phyloP scores from a whole-genome alignment of 164 flowering plant genomes.

The Chloranthus sessilifolius region DNA sequence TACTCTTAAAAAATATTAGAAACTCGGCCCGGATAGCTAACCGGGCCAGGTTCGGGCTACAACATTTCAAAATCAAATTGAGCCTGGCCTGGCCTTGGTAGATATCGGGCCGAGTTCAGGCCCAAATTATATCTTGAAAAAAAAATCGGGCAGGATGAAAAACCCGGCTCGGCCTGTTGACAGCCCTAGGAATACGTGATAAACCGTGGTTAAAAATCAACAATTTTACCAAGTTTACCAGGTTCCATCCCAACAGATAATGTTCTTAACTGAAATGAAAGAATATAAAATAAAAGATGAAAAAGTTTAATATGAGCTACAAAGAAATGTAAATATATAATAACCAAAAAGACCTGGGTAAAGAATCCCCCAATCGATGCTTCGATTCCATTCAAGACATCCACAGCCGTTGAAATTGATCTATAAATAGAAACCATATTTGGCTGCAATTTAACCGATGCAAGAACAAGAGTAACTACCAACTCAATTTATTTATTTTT shows the following conservation, averaged over 20 bases:
- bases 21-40: no score
- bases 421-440: conserved; percentile 30
- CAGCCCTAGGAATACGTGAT: background rate
- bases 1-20: no score
- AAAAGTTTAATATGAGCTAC: background rate
- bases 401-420: conserved; percentile 32
- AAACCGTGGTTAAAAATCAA: background rate
- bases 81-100: no score
- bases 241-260: background rate
- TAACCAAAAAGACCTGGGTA: conserved; percentile 29
- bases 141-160: no score
- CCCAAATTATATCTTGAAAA: no score
- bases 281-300: background rate
- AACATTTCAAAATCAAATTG: no score
- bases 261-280: background rate
- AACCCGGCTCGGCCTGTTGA: no score
- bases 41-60: no score
- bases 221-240: background rate
- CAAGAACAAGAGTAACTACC: background rate
- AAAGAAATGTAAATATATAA: background rate
- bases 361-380: conserved; percentile 17
- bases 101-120: background rate
- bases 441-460: conserved; percentile 21
- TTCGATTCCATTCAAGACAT: conserved; percentile 38
- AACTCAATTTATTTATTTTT: background rate